phyloP scores from a whole-genome alignment of 2,329 filamentous ascomycete genomes.

The Macrophomina tecta region DNA sequence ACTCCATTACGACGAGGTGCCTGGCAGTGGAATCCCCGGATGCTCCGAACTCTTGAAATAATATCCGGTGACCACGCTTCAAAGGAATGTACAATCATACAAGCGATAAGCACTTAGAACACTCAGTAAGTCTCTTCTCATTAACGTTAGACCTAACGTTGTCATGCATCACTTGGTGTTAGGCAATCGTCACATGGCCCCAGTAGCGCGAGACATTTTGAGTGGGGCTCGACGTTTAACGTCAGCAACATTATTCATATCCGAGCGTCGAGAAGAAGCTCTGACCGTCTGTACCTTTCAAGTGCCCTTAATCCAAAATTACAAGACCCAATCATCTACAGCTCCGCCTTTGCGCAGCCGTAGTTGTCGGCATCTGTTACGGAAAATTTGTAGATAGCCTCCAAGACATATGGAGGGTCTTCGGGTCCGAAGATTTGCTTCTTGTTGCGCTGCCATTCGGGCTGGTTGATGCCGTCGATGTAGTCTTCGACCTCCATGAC shows the following conservation, averaged over 20 bases:
- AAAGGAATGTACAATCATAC: background rate
- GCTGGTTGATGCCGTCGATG: conserved; percentile 93
- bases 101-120: background rate
- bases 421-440: conserved; percentile 57
- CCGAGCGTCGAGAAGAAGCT: background rate
- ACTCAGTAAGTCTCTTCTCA: background rate
- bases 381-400: conserved; percentile 52
- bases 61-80: background rate
- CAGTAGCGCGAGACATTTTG: background rate
- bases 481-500: conserved; percentile 93
- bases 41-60: too few relatives aligned
- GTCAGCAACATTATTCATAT: conserved; percentile 20
- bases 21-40: too few relatives aligned
- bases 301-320: background rate
- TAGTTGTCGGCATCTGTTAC: background rate
- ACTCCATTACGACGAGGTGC: too few relatives aligned
- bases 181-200: background rate
- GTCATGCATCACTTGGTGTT: background rate
- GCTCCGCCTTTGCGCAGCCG: conserved; percentile 1
- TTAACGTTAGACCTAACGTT: background rate
- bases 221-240: conserved; percentile 4
- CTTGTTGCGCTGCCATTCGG: conserved; percentile 76
- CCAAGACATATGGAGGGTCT: conserved; percentile 50
- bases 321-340: background rate
- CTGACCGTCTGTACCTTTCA: background rate